These are phyloP conservation scores for Coemansia asiatica DNA, from an alignment of 192 early-diverging fungal genomes.

Conservation along the genomic window DNA sequence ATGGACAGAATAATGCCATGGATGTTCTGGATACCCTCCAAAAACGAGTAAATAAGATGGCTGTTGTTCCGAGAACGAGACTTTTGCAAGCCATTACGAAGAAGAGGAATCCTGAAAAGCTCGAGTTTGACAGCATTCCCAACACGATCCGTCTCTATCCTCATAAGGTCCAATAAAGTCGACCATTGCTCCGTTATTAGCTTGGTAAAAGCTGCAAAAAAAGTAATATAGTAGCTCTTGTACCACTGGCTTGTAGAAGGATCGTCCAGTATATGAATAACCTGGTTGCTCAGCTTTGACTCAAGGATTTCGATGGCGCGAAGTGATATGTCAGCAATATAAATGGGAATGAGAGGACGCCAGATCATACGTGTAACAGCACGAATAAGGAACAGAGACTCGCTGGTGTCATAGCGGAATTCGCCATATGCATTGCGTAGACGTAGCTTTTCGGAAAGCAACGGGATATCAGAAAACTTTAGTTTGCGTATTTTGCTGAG, in stretches of 20 bases:
- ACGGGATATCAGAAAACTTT: conserved; percentile 20
- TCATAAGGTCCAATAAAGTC: neutral
- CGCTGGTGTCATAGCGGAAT: conserved; percentile 31
- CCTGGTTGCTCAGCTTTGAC: conserved; percentile 6
- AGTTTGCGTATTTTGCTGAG: conserved; percentile 25
- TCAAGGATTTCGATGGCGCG: neutral
- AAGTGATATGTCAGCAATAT: conserved; percentile 12
- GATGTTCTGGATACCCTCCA: conserved; percentile 2
- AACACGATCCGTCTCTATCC: conserved; percentile 11
- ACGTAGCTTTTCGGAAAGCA: conserved; percentile 25
- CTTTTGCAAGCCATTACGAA: conserved; percentile 6
- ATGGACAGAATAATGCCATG: conserved; percentile 1
- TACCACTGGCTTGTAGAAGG: conserved; percentile 23
- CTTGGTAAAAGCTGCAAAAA: conserved; percentile 7
- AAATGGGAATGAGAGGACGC: conserved; percentile 42
- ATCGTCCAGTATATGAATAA: conserved; percentile 29
- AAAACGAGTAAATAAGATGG: neutral
- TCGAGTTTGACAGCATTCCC: conserved; percentile 26
- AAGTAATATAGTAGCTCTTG: conserved; percentile 18
- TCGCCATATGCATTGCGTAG: conserved; percentile 16
- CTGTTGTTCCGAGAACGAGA: neutral
- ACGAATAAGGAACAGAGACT: conserved; percentile 40
- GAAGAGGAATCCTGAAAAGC: conserved; percentile 30
- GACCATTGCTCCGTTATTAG: neutral
- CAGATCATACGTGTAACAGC: conserved; percentile 40